phyloP scores from a whole-genome alignment of 2,329 filamentous ascomycete species.

The Phoma sp. region DNA sequence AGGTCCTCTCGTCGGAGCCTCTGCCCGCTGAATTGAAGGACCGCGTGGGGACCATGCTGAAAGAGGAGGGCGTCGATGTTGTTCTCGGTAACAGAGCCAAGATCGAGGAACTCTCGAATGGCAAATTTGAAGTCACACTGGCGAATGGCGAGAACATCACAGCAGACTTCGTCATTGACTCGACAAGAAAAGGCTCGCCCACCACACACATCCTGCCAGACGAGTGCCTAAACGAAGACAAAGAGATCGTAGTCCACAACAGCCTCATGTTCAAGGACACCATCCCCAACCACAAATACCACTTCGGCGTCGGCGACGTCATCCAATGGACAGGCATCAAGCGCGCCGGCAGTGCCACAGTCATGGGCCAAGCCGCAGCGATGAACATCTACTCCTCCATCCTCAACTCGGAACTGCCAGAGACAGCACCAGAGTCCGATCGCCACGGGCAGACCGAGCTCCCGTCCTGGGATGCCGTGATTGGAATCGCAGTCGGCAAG shows the following conservation, averaged over 20 bases:
- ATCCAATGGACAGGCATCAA: slow-evolving; percentile 78
- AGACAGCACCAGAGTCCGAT: slow-evolving; percentile 18
- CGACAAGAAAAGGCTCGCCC: slow-evolving; percentile 68
- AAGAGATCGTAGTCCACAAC: slow-evolving; percentile 65
- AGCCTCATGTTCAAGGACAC: slow-evolving; percentile 62
- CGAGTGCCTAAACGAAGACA: slow-evolving; percentile 65
- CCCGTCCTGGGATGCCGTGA: slow-evolving; percentile 57
- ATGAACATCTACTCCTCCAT: slow-evolving; percentile 58
- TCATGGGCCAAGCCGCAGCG: slow-evolving; percentile 71
- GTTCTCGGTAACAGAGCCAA: slow-evolving; percentile 66
- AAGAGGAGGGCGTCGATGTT: slow-evolving; percentile 68
- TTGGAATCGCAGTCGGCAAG: slow-evolving; percentile 74
- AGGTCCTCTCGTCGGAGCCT: slow-evolving; percentile 74
- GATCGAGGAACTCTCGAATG: slow-evolving; percentile 36
- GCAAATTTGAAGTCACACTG: slow-evolving; percentile 52
- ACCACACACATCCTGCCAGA: slow-evolving; percentile 68
- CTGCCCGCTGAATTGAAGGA: slow-evolving; percentile 74
- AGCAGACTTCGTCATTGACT: slow-evolving; percentile 71
- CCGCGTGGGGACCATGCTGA: slow-evolving; percentile 62
- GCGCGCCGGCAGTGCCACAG: slow-evolving; percentile 77
- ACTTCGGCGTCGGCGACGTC: slow-evolving; percentile 75
- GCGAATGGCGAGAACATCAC: slow-evolving; percentile 55
- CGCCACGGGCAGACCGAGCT: slow-evolving; percentile 32
- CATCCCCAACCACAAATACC: slow-evolving; percentile 63
- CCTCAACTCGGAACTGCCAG: slow-evolving; percentile 39